Evolutionary conservation across 345 rosid species (phyloP).

Genomic region (Corchorus olitorius): DNA sequence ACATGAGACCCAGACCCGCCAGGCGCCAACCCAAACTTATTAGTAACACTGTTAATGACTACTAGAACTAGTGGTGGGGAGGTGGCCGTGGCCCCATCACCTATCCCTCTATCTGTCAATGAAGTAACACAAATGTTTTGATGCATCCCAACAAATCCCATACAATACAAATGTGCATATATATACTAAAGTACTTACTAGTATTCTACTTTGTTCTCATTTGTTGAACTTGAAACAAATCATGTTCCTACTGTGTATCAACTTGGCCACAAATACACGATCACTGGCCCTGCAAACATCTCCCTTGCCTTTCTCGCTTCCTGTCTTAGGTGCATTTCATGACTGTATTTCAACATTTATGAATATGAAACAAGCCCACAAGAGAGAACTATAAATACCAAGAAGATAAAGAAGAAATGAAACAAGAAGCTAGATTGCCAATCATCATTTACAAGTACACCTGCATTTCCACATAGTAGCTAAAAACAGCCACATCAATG

Average conservation of each 20-base stretch:
- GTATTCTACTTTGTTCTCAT: too few species aligned
- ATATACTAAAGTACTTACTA: too few species aligned
- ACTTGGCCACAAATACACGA: neutral
- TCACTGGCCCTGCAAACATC: neutral
- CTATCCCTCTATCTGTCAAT: too few species aligned
- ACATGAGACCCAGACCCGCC: too few species aligned
- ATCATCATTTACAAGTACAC: neutral
- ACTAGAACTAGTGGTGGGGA: too few species aligned
- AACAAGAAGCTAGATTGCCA: neutral
- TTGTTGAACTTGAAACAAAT: neutral
- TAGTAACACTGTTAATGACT: too few species aligned
- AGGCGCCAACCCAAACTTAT: too few species aligned
- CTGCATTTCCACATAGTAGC: neutral
- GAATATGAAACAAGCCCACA: neutral
- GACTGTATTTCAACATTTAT: neutral
- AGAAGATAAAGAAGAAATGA: neutral
- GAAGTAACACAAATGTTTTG: too few species aligned
- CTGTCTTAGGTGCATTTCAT: neutral
- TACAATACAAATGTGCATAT: too few species aligned
- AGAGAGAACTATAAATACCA: neutral
- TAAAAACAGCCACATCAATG: neutral
- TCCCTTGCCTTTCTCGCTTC: neutral
- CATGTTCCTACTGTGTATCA: neutral
- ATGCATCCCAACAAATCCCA: too few species aligned
- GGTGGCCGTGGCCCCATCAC: too few species aligned